A percentile compares a stretch with the other conserved stretches of the same genome.
Conservation (phyloP, 352 stramenopile species). For the Globisporangium cystogenes region DNA sequence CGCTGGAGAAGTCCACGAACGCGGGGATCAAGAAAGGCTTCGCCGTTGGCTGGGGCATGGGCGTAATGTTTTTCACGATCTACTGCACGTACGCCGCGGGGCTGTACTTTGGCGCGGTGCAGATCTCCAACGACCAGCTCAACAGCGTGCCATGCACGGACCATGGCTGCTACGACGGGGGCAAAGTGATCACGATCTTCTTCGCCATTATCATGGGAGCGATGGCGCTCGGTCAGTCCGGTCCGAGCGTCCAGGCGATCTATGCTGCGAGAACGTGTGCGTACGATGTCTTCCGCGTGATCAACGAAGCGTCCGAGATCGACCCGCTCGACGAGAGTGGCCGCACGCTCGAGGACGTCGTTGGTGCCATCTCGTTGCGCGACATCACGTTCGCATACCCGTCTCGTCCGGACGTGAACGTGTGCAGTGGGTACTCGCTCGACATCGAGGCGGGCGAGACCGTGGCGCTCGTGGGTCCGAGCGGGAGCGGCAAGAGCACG, state of each 20-base stretch:
- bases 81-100: conserved; percentile 72
- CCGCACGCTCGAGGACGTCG: conserved; percentile 17
- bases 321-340: conserved; percentile 32
- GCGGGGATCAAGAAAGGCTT: conserved; percentile 48
- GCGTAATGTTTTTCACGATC: conserved; percentile 58
- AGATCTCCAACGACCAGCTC: conserved; percentile 52
- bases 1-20: conserved; percentile 31
- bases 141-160: conserved; percentile 22
- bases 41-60: conserved; percentile 49
- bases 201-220: conserved; percentile 67
- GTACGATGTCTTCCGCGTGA: conserved; percentile 59
- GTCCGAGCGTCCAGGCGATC: conserved; percentile 54
- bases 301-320: conserved; percentile 54
- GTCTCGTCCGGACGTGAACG: conserved; percentile 44
- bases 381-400: conserved; percentile 78
- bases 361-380: conserved; percentile 61
- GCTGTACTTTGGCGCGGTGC: conserved; percentile 73
- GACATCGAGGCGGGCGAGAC: conserved; percentile 60
- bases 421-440: conserved; percentile 55
- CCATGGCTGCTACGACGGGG: conserved; percentile 50
- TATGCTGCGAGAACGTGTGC: conserved; percentile 47
- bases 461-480: conserved; percentile 17
- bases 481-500: conserved; percentile 8
- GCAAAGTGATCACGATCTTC: conserved; percentile 65
- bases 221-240: conserved; percentile 67